These are phyloP conservation scores for Hygrophoropsis aurantiaca DNA, from an alignment of 768 basidiomycete species.

Conservation along the genomic window DNA sequence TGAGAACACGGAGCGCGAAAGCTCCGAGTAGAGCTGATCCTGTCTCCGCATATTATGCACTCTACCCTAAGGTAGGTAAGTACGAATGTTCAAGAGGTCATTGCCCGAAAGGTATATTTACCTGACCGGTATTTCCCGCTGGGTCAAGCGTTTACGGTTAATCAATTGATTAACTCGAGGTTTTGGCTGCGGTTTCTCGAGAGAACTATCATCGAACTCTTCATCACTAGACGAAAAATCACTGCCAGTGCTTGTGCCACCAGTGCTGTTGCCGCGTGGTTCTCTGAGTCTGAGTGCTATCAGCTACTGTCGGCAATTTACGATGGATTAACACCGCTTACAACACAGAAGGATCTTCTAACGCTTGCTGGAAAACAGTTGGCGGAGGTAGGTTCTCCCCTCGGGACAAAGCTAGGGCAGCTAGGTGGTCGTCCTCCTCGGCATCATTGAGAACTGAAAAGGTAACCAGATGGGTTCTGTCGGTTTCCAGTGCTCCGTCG, in stretches of 20 bases:
- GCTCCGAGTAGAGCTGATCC: conserved; percentile 14
- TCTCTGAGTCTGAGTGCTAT: too few relatives aligned
- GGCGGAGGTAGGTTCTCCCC: conserved; percentile 21
- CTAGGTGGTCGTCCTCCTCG: conserved; percentile 40
- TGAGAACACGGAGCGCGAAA: conserved; percentile 47
- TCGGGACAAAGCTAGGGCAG: conserved; percentile 37
- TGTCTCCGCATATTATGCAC: conserved; percentile 46
- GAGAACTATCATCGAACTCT: too few relatives aligned
- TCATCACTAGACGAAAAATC: conserved; percentile 1
- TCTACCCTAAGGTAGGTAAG: conserved; percentile 19
- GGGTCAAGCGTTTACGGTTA: too few relatives aligned
- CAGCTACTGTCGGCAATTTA: too few relatives aligned
- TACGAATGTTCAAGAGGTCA: too few relatives aligned
- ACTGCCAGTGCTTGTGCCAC: neutral
- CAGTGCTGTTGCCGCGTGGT: too few relatives aligned
- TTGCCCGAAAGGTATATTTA: too few relatives aligned
- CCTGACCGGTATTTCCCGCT: too few relatives aligned
- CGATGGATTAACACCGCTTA: neutral
- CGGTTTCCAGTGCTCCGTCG: conserved; percentile 37
- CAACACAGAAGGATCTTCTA: conserved; percentile 5
- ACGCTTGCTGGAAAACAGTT: conserved; percentile 14
- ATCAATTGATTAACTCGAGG: too few relatives aligned
- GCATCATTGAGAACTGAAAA: conserved; percentile 33
- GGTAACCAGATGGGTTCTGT: conserved; percentile 31
- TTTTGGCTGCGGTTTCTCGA: too few relatives aligned